Evolutionary conservation across 2,329 filamentous ascomycete genomes (phyloP).

Genomic region (Claviceps paspali): DNA sequence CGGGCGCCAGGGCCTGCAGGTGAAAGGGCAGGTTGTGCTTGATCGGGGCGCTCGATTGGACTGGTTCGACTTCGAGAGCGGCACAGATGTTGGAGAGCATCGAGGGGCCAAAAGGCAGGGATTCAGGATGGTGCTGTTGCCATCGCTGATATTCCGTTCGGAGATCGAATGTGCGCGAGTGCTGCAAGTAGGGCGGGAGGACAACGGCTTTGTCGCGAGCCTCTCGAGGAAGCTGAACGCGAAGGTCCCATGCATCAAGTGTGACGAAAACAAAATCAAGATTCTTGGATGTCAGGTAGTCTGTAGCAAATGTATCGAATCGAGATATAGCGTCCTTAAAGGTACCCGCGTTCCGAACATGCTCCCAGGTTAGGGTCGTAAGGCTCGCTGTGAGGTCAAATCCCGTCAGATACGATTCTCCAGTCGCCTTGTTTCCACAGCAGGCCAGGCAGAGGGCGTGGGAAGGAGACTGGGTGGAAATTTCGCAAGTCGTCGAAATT

Average conservation of each 20-base stretch:
- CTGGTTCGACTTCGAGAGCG: conserved; percentile 91
- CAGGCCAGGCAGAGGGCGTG: too few species aligned
- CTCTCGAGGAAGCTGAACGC: conserved; percentile 92
- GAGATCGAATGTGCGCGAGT: conserved; percentile 92
- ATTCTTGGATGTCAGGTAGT: conserved; percentile 81
- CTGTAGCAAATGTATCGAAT: conserved; percentile 85
- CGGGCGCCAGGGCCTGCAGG: conserved; percentile 85
- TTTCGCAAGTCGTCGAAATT: not conserved
- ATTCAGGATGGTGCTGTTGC: conserved; percentile 97
- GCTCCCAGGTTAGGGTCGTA: conserved; percentile 96
- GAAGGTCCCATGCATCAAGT: conserved; percentile 94
- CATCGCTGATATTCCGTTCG: conserved; percentile 96
- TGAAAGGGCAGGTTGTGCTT: conserved; percentile 99
- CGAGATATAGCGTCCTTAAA: conserved; percentile 94
- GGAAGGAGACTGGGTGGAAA: too few species aligned
- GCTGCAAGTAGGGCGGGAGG: conserved; percentile 88
- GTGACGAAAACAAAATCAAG: conserved; percentile 97
- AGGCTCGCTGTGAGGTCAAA: conserved; percentile 57
- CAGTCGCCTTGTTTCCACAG: not conserved
- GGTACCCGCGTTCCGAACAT: conserved; percentile 91
- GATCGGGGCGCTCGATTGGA: conserved; percentile 93
- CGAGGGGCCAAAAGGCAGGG: conserved; percentile 86
- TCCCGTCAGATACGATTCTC: not conserved
- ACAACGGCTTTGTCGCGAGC: conserved; percentile 97
- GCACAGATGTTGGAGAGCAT: conserved; percentile 97